Percentiles rank a stretch among this genome's conserved stretches.
Conservation (phyloP, 2,329 filamentous ascomycete species). For the Microdochium nivale region DNA sequence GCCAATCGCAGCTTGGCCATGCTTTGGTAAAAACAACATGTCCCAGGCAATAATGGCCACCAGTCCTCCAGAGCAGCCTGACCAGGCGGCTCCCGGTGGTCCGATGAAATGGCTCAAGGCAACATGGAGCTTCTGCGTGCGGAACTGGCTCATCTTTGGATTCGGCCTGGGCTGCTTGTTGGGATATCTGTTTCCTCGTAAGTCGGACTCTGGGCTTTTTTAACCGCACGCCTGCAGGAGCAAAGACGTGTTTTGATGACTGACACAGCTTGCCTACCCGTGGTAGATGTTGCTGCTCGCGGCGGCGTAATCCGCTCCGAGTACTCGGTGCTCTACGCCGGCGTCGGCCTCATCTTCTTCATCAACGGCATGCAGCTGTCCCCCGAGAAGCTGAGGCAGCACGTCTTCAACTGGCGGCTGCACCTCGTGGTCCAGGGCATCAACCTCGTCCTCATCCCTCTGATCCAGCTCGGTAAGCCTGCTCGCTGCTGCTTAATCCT, state of each 20-base stretch:
- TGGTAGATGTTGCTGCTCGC: conserved; percentile 34
- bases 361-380: conserved; percentile 63
- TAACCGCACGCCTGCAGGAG: not conserved
- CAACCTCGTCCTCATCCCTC: conserved; percentile 58
- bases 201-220: not conserved
- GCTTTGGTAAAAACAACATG: not conserved
- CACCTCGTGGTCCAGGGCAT: conserved; percentile 60
- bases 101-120: not conserved
- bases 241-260: not conserved
- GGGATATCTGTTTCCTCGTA: not conserved
- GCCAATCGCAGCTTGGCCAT: too few species aligned
- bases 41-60: not conserved
- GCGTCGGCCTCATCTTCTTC: conserved; percentile 61
- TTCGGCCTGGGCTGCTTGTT: not conserved
- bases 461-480: conserved; percentile 45
- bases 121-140: not conserved
- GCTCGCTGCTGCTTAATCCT: not conserved
- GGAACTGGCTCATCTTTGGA: conserved; percentile 1
- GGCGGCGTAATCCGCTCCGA: conserved; percentile 43
- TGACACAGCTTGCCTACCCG: too few species aligned
- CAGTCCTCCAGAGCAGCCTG: not conserved
- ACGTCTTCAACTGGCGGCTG: conserved; percentile 58
- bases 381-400: conserved; percentile 49
- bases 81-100: too few species aligned
- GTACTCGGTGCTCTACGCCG: conserved; percentile 58